Conservation (phyloP, 2,329 filamentous ascomycete genomes). For the Neocatenulostroma microsporum region DNA sequence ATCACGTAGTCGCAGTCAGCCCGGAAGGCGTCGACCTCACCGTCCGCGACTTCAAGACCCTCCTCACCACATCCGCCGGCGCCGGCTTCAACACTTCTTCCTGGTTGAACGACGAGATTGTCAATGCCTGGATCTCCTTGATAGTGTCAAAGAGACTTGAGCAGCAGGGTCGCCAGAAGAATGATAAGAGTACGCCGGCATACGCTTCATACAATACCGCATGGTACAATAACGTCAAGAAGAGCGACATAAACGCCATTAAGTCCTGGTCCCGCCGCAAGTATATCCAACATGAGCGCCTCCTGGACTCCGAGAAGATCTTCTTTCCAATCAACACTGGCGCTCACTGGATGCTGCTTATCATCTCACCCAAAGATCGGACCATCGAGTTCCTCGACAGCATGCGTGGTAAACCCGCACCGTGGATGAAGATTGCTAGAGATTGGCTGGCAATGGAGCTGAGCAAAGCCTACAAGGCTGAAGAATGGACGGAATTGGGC, state of each 20-base stretch:
- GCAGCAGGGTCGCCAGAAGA: slow-evolving; percentile 45
- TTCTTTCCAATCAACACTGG: slow-evolving; percentile 57
- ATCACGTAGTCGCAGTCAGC: slow-evolving; percentile 23
- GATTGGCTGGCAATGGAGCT: slow-evolving; percentile 55
- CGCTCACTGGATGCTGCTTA: slow-evolving; percentile 64
- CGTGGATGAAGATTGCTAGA: slow-evolving; percentile 25
- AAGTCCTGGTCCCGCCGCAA: slow-evolving; percentile 51
- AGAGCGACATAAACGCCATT: slow-evolving; percentile 44
- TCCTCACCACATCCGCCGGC: slow-evolving; percentile 38
- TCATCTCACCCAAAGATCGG: slow-evolving; percentile 54
- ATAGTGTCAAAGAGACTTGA: slow-evolving; percentile 51
- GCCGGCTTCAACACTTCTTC: not conserved
- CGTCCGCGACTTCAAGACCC: slow-evolving; percentile 55
- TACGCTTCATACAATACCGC: slow-evolving; percentile 58
- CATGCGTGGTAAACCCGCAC: slow-evolving; percentile 34
- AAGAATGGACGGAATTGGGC: slow-evolving; percentile 53
- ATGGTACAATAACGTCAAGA: slow-evolving; percentile 52
- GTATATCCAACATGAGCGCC: slow-evolving; percentile 51
- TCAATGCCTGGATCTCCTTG: slow-evolving; percentile 58
- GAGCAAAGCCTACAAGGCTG: slow-evolving; percentile 45
- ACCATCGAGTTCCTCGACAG: slow-evolving; percentile 65
- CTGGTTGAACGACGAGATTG: slow-evolving; percentile 72
- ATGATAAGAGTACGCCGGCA: slow-evolving; percentile 46
- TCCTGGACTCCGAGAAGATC: slow-evolving; percentile 59
- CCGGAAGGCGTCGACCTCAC: slow-evolving; percentile 38